phyloP scores from a whole-genome alignment of 768 basidiomycete species.

The Suillus fuscotomentosus region DNA sequence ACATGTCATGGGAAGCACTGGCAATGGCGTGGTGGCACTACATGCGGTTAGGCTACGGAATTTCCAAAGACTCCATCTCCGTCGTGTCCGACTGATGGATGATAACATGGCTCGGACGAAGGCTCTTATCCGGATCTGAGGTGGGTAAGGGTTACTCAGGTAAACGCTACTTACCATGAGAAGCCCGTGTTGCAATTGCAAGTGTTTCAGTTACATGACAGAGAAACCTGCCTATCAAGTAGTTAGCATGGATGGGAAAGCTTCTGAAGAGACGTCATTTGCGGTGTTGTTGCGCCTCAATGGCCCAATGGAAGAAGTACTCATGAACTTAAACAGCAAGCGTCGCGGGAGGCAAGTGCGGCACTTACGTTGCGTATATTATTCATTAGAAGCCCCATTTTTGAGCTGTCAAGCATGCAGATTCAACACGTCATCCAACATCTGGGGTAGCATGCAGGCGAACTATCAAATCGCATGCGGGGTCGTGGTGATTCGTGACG shows the following conservation, averaged over 20 bases:
- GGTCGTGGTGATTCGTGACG: constrained; percentile 4
- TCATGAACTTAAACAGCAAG: not conserved
- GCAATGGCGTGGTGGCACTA: not conserved
- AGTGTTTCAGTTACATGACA: constrained; percentile 1
- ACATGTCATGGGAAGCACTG: not conserved
- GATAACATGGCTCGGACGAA: not conserved
- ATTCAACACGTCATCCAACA: not conserved
- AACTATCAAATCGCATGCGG: not conserved
- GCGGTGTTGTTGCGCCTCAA: not conserved
- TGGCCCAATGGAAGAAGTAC: not conserved
- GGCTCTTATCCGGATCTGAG: not conserved
- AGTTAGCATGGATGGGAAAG: not conserved
- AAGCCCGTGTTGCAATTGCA: not conserved
- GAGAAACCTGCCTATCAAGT: not conserved
- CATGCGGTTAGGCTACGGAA: not conserved
- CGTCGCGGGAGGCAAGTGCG: not conserved
- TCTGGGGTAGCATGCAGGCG: constrained; percentile 1
- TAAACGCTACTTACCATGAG: not conserved
- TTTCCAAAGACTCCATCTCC: not conserved
- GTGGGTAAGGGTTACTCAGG: not conserved
- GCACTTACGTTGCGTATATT: not conserved
- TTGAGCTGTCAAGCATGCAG: not conserved
- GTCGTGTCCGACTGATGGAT: not conserved
- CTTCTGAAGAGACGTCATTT: not conserved
- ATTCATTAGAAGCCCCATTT: not conserved